Percentiles rank a stretch among this genome's conserved stretches.
These are phyloP conservation scores for Eremochloa ophiuroides DNA, from an alignment of 176 grass and related monocot genomes.

Conservation along the genomic window DNA sequence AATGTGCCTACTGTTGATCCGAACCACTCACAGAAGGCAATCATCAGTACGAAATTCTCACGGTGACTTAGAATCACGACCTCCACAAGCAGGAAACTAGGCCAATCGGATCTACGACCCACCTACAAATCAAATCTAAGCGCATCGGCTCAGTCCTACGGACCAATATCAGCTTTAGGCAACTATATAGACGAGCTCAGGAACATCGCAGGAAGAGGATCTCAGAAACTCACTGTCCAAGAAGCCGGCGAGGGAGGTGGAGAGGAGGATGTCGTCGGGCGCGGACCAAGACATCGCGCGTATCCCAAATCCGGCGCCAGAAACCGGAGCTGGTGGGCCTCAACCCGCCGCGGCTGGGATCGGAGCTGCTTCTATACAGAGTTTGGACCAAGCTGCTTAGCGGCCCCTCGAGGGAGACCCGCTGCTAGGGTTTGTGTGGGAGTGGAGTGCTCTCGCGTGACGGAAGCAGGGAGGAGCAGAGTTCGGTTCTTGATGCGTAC, in stretches of 20 bases:
- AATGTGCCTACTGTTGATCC: neutral
- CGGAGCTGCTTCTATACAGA: neutral
- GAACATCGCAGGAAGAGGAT: neutral
- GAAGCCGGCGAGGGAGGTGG: constrained; percentile 55
- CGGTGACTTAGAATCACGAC: neutral
- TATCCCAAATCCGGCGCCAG: constrained; percentile 26
- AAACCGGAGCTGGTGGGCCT: neutral
- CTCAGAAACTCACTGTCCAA: constrained; percentile 39
- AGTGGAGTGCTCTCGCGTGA: constrained; percentile 3
- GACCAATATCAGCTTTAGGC: neutral
- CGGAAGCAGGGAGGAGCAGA: neutral
- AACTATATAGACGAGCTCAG: neutral
- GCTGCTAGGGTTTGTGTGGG: constrained; percentile 31
- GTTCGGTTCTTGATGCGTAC: neutral
- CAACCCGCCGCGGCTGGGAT: neutral
- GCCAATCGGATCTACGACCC: constrained; percentile 26
- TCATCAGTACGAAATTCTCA: neutral
- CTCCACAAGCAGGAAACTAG: neutral
- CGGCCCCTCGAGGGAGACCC: neutral
- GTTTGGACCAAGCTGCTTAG: neutral
- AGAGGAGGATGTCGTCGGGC: constrained; percentile 57
- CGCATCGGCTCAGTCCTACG: neutral
- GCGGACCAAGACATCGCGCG: constrained; percentile 48
- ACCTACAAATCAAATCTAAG: constrained; percentile 19
- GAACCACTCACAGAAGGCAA: neutral